Base-by-base conservation (phyloP, 371 early-diverging fungal genomes). In the Mucor racemosus region DNA sequence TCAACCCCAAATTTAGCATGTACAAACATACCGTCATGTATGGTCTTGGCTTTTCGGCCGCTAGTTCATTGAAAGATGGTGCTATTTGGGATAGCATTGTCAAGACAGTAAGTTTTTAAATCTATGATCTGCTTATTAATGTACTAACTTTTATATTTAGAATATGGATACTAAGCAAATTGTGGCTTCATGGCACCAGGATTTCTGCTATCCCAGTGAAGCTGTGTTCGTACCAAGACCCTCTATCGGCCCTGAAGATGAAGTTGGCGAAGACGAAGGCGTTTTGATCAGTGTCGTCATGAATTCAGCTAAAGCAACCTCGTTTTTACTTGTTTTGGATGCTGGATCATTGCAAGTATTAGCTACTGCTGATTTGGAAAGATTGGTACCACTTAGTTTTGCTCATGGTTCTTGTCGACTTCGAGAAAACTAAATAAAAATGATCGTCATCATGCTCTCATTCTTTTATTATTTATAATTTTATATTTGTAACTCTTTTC, bases 191-290 rank as follows among this genome's bases (percentile, higher is more conserved):
- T 88, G 88, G 88, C 77, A 84, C 54, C 76, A 85, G 63, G 74
- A 76, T 34, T 67, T 75, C 55, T 93, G 94, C 71, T 92, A 87
- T 59, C 92, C 94, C 31, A 87, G 91, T 41, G 90, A 91, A 78
- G 84, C 91, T 1, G 70, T 88, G 6, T 91, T 91, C 73, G 80
- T 93, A 17, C 90, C 91, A 31, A 79, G 77, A 41, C 74, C 77
- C 21, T 60, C 77, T 7, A 65, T 46, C 34, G 71, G 69, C n/a
- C 57, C 72, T n/a, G 74, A 71, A n/a, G 78, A 77, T 35, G 64
- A 75, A 66, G 79, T 76, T n/a, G 78, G 76, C n/a, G 94, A 94
- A 75, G 94, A 92, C 71, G 84, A 86, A 40, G 94, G 93, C 39
- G 90, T 86, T 8, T 42, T 94, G 38, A 64, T 94, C 40, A 89